Conservation (phyloP, 352 stramenopile genomes). For the Pythium aristosporum region DNA sequence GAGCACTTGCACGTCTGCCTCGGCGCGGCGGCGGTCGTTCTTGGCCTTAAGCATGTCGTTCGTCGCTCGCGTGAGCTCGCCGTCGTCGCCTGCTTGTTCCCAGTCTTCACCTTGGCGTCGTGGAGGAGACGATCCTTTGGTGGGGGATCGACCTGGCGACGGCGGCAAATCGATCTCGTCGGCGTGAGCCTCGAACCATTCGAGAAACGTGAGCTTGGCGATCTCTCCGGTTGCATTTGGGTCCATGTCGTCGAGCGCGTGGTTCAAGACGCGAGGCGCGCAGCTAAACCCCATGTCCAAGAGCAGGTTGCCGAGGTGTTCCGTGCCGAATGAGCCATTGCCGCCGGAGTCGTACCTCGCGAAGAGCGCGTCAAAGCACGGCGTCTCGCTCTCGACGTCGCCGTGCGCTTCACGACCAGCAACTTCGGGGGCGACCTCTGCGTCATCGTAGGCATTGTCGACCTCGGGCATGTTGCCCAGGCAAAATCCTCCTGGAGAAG, state of each 20-base stretch:
- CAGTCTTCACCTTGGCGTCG: neutral
- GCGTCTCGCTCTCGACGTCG: conserved; percentile 51
- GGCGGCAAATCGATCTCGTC: conserved; percentile 49
- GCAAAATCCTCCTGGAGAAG: too few relatives aligned
- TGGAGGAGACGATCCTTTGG: neutral
- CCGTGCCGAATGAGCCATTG: conserved; percentile 50
- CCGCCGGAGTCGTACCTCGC: conserved; percentile 41
- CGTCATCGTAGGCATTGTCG: conserved; percentile 29
- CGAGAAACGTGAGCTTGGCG: conserved; percentile 60
- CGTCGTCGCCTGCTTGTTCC: neutral
- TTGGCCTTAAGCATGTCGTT: conserved; percentile 66
- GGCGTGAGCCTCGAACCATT: conserved; percentile 72
- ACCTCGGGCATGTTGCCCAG: conserved; percentile 21
- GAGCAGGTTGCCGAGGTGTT: conserved; percentile 58
- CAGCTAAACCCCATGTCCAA: conserved; percentile 74
- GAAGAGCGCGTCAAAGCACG: conserved; percentile 67
- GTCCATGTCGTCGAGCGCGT: conserved; percentile 68
- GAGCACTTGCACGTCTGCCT: conserved; percentile 57
- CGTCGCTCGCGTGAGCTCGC: conserved; percentile 16
- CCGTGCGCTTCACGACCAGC: conserved; percentile 25
- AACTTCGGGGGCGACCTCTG: neutral
- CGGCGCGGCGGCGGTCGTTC: conserved; percentile 52
- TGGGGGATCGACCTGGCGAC: neutral
- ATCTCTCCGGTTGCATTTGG: conserved; percentile 66
- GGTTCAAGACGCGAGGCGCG: conserved; percentile 45